Evolutionary conservation across 208 protist species (phyloP).

Genomic region (Acanthamoeba royreba): DNA sequence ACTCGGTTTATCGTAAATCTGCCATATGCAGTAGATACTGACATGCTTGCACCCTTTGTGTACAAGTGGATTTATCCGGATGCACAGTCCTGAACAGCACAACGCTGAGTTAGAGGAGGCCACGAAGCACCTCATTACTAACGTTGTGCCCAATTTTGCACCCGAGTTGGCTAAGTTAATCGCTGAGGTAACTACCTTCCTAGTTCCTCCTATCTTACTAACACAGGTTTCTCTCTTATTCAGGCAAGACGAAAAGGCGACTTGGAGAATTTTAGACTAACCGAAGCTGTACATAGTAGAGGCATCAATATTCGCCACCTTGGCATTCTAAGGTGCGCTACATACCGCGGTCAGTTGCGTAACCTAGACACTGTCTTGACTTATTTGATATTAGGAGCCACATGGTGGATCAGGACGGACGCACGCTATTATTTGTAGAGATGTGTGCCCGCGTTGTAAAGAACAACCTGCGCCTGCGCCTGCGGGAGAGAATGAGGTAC

Average conservation of each 20-base stretch:
- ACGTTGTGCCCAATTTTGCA: background rate
- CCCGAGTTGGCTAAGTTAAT: background rate
- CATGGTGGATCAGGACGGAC: background rate
- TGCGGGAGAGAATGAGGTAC: background rate
- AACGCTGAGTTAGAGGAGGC: background rate
- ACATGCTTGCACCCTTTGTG: background rate
- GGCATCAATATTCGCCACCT: constrained; percentile 28
- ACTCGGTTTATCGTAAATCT: background rate
- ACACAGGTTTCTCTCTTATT: background rate
- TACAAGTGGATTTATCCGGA: background rate
- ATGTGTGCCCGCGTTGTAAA: constrained; percentile 25
- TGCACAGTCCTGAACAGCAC: background rate
- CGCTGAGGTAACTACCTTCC: background rate
- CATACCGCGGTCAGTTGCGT: background rate
- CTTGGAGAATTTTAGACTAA: constrained; percentile 34
- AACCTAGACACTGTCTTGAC: background rate
- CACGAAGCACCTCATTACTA: background rate
- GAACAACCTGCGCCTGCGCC: background rate
- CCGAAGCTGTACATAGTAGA: background rate
- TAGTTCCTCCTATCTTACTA: background rate
- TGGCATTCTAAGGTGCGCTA: background rate
- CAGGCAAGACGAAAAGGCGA: background rate
- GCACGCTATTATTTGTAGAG: background rate
- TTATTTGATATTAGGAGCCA: background rate
- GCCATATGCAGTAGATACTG: background rate